phyloP scores from a whole-genome alignment of 805 yeast species.

The Candida pini region DNA sequence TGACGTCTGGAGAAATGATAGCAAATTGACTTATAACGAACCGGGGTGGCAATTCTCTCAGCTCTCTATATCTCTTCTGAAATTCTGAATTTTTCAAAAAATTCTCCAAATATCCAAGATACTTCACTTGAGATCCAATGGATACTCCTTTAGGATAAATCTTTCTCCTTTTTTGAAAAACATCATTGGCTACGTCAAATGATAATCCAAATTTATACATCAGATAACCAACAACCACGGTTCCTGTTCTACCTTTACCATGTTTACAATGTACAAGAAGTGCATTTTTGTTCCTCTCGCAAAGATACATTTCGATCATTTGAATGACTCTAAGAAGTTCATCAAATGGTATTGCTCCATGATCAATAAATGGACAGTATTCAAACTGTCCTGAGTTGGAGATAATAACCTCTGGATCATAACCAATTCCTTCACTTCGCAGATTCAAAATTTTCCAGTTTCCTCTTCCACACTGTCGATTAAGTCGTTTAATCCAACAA shows the following conservation, averaged over 20 bases:
- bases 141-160: slow-evolving; percentile 63
- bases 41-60: slow-evolving; percentile 3
- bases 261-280: slow-evolving; percentile 83
- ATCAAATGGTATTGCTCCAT: slow-evolving; percentile 63
- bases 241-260: slow-evolving; percentile 90
- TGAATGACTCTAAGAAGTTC: slow-evolving; percentile 39
- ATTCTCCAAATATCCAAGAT: slow-evolving; percentile 46
- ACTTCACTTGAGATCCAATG: slow-evolving; percentile 63
- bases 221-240: slow-evolving; percentile 64
- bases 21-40: slow-evolving; percentile 4
- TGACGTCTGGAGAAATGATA: slow-evolving; percentile 4
- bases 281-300: slow-evolving; percentile 25
- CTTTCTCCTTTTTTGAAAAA: slow-evolving; percentile 51
- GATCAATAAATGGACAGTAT: slow-evolving; percentile 66
- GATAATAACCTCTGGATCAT: slow-evolving; percentile 25
- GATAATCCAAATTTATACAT: slow-evolving; percentile 39
- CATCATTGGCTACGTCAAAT: slow-evolving; percentile 40
- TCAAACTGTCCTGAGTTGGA: slow-evolving; percentile 34
- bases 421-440: slow-evolving; percentile 48
- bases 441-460: slow-evolving; percentile 76
- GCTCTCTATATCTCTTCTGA: slow-evolving; percentile 4
- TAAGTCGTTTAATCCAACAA: no score
- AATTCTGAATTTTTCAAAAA: slow-evolving; percentile 8
- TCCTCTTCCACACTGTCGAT: slow-evolving; percentile 36
- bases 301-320: slow-evolving; percentile 41